Percentiles rank a stretch among this genome's conserved stretches.
Evolutionary conservation across 108 stramenopile genomes (phyloP).

Genomic region (Skeletonema marinoi): DNA sequence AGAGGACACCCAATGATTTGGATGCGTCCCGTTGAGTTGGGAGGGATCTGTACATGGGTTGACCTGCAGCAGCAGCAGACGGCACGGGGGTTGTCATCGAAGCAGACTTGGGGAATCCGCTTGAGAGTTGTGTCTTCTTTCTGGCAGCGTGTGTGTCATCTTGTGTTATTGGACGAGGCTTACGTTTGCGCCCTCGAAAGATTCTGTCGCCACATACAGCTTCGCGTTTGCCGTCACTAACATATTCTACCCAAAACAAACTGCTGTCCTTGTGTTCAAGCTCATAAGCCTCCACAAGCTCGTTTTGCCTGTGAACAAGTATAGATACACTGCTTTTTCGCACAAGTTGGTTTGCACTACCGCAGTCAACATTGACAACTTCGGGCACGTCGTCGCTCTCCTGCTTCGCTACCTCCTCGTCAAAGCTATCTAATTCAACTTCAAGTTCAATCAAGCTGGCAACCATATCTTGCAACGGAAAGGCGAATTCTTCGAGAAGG

Average conservation of each 20-base stretch:
- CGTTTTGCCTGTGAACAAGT: not conserved
- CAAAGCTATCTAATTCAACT: not conserved
- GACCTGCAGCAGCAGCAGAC: not conserved
- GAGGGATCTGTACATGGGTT: not conserved
- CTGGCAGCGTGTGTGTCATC: too few species aligned
- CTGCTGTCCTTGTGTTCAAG: not conserved
- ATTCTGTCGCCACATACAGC: not conserved
- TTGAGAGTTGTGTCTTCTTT: too few species aligned
- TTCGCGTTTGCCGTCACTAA: not conserved
- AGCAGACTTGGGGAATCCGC: too few species aligned
- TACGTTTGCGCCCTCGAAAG: not conserved
- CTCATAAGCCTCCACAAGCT: not conserved
- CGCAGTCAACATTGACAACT: not conserved
- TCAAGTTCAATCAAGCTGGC: constrained; percentile 12
- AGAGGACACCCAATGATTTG: constrained; percentile 79
- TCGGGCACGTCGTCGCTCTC: not conserved
- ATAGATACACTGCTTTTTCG: not conserved
- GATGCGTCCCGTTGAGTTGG: not conserved
- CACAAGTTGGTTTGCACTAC: not conserved
- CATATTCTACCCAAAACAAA: not conserved
- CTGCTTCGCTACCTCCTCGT: not conserved
- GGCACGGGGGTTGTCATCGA: constrained; percentile 35
- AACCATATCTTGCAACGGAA: constrained; percentile 12
- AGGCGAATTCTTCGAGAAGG: constrained; percentile 28
- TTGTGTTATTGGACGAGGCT: not conserved